These are phyloP conservation scores for Annulohypoxylon stygium DNA, from an alignment of 495 filamentous ascomycete genomes.

Conservation along the genomic window DNA sequence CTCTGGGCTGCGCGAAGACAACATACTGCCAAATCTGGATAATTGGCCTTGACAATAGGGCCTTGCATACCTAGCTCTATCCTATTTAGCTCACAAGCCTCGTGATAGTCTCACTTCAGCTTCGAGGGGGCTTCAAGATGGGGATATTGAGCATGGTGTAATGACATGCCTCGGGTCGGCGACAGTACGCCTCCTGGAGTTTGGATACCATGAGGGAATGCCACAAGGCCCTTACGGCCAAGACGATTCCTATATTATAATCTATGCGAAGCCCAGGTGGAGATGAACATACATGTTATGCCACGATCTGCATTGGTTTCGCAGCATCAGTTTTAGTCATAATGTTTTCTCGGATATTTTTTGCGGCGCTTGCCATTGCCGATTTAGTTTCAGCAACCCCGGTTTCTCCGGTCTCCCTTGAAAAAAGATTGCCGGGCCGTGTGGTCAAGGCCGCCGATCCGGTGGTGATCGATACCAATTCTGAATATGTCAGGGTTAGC, in stretches of 20 bases:
- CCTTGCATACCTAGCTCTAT: conserved; percentile 26
- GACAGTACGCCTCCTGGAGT: neutral
- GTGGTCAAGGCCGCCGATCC: conserved; percentile 41
- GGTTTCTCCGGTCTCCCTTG: conserved; percentile 11
- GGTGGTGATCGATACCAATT: conserved; percentile 50
- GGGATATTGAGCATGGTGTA: neutral
- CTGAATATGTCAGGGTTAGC: conserved; percentile 64
- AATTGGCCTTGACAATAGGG: conserved; percentile 32
- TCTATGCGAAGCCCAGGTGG: neutral
- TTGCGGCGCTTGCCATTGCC: conserved; percentile 17
- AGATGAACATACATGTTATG: neutral
- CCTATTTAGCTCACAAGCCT: neutral
- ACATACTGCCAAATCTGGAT: conserved; percentile 23
- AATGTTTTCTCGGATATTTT: conserved; percentile 25
- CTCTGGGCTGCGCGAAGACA: conserved; percentile 12
- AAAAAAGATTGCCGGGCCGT: conserved; percentile 32
- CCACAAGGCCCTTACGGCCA: neutral
- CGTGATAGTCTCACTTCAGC: conserved; percentile 16
- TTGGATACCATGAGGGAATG: neutral
- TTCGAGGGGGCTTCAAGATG: neutral
- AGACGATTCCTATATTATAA: conserved; percentile 11
- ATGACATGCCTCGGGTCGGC: conserved; percentile 6
- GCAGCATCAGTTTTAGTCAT: conserved; percentile 4
- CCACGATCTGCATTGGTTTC: conserved; percentile 9
- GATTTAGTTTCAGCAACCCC: conserved; percentile 15